phyloP scores from a whole-genome alignment of 2,329 filamentous ascomycete species.

The Cercospora canescens region DNA sequence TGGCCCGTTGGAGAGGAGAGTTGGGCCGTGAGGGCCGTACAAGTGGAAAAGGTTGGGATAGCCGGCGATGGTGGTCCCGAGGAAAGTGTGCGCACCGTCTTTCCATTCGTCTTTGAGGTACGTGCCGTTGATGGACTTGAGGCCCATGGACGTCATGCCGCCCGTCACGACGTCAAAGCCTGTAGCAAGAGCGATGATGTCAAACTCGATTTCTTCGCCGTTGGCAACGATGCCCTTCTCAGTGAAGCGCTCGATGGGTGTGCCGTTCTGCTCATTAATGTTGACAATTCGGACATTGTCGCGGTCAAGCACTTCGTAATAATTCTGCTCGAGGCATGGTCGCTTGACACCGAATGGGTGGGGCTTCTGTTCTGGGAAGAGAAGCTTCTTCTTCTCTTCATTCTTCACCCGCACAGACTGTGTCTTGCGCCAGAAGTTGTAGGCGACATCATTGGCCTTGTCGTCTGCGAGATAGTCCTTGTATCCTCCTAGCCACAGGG shows the following conservation, averaged over 20 bases:
- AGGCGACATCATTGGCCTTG: constrained; percentile 46
- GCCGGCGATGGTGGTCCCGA: constrained; percentile 43
- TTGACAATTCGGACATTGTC: constrained; percentile 46
- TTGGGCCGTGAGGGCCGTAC: constrained; percentile 47
- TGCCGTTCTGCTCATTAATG: constrained; percentile 38
- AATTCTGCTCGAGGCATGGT: constrained; percentile 50
- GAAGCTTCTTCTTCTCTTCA: constrained; percentile 46
- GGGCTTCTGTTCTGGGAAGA: constrained; percentile 47
- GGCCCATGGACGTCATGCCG: constrained; percentile 47
- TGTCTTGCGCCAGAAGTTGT: constrained; percentile 51
- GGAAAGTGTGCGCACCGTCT: constrained; percentile 44
- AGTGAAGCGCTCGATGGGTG: constrained; percentile 43
- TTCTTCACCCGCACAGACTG: constrained; percentile 45
- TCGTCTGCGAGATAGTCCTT: constrained; percentile 39
- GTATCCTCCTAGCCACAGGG: constrained; percentile 33
- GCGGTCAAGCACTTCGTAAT: constrained; percentile 47
- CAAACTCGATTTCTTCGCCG: constrained; percentile 45
- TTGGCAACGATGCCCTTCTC: constrained; percentile 47
- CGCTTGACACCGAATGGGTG: constrained; percentile 51
- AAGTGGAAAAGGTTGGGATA: constrained; percentile 35
- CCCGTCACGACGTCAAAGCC: constrained; percentile 40
- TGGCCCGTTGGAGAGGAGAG: constrained; percentile 46
- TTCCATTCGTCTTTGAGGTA: constrained; percentile 44
- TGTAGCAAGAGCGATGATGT: constrained; percentile 50
- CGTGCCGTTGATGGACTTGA: constrained; percentile 40